Evolutionary conservation across 495 filamentous ascomycete genomes (phyloP).

Genomic region (Neurospora sp.): DNA sequence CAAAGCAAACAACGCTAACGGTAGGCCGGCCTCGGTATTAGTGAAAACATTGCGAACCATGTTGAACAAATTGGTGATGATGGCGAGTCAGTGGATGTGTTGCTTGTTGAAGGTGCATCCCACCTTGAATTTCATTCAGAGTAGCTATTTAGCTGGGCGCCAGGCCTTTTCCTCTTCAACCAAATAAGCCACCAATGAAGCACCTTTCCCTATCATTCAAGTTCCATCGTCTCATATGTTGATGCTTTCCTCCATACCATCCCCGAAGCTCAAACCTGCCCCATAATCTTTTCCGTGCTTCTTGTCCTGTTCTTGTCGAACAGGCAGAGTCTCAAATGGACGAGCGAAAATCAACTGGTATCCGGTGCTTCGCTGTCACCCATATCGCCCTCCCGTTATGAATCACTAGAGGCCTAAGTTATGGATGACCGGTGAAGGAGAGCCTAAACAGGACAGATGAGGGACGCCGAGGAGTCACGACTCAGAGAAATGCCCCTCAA

Average conservation of each 20-base stretch:
- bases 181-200: background rate
- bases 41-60: background rate
- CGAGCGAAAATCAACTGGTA: background rate
- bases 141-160: background rate
- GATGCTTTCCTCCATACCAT: background rate
- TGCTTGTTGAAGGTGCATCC: background rate
- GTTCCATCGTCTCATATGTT: background rate
- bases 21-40: no score
- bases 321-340: background rate
- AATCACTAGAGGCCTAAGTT: background rate
- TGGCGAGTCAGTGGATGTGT: background rate
- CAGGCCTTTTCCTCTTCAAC: background rate
- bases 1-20: no score
- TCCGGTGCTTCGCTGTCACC: background rate
- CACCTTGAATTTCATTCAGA: background rate
- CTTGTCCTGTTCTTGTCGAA: background rate
- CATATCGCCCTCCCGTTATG: background rate
- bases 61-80: background rate
- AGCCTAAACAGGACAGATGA: background rate
- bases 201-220: background rate
- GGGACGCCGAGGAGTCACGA: background rate
- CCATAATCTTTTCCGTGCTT: background rate
- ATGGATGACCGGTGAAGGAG: background rate
- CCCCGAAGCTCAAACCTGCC: background rate
- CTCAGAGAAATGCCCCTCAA: background rate